phyloP scores from a whole-genome alignment of 1,284 basidiomycete genomes.

The Tetrapyrgos nigripes region DNA sequence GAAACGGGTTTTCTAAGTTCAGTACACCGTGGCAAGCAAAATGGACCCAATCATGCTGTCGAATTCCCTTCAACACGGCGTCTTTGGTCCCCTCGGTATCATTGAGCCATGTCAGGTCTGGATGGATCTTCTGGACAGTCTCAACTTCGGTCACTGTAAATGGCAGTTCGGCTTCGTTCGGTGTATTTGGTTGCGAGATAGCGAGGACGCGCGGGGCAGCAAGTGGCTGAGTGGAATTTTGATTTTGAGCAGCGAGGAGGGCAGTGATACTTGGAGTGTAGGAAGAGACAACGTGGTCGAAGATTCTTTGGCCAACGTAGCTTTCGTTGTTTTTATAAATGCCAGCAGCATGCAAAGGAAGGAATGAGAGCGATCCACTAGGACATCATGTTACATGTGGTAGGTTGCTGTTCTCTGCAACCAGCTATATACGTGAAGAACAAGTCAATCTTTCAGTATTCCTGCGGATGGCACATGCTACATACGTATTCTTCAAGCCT shows the following conservation, averaged over 20 bases:
- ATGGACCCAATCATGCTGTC: constrained; percentile 8
- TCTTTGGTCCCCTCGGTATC: constrained; percentile 10
- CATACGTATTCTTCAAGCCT: background rate
- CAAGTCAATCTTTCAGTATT: background rate
- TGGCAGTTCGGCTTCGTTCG: background rate
- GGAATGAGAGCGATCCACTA: constrained; percentile 3
- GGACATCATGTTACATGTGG: constrained; percentile 5
- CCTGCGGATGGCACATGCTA: background rate
- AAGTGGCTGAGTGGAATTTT: background rate
- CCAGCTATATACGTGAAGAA: background rate
- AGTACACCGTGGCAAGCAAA: constrained; percentile 6
- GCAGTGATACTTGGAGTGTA: constrained; percentile 4
- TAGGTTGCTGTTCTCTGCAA: background rate
- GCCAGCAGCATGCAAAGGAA: constrained; percentile 11
- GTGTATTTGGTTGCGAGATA: background rate
- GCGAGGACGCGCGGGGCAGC: background rate
- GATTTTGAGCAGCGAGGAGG: background rate
- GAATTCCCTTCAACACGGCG: constrained; percentile 8
- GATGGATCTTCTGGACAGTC: background rate
- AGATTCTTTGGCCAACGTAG: background rate
- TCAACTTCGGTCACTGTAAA: background rate
- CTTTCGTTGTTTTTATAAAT: constrained; percentile 1
- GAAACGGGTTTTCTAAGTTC: constrained; percentile 1
- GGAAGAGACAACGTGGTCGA: constrained; percentile 7
- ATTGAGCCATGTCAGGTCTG: background rate